Conservation (phyloP, 495 filamentous ascomycete genomes). For the Glarea lozoyensis region DNA sequence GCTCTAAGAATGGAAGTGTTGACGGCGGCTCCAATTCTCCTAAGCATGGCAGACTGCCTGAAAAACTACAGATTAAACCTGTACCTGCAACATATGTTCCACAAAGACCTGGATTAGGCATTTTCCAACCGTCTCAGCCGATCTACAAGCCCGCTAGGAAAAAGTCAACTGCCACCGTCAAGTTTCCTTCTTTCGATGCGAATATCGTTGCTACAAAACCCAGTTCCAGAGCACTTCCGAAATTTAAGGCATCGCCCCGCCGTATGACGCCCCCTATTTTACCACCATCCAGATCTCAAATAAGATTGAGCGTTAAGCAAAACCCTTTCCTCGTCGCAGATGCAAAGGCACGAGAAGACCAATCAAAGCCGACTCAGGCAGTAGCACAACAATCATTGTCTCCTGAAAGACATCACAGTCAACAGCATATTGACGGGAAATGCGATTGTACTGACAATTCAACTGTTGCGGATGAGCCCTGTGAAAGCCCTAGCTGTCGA, state of each 20-base stretch:
- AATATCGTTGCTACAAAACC: no score
- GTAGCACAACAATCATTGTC: background rate
- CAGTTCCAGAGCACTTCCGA: constrained; percentile 1
- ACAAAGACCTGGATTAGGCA: no score
- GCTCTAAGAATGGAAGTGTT: background rate
- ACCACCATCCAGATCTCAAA: constrained; percentile 14
- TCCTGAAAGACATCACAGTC: background rate
- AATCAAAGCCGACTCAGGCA: background rate
- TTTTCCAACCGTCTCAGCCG: no score
- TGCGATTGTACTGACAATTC: background rate
- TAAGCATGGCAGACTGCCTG: no score
- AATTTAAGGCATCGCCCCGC: constrained; percentile 25
- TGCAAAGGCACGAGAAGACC: background rate
- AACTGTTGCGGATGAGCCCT: constrained; percentile 10
- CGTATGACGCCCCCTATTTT: constrained; percentile 9
- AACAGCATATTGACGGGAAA: background rate
- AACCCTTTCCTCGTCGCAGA: constrained; percentile 17
- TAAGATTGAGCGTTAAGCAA: constrained; percentile 20
- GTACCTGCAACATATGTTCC: background rate
- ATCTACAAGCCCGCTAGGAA: no score
- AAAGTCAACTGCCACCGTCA: background rate
- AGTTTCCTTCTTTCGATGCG: constrained; percentile 2
- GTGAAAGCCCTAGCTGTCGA: constrained; percentile 22
- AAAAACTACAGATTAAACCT: no score
- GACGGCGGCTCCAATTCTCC: background rate